Conservation (phyloP, 345 rosid species). For the Ceriops tagal region DNA sequence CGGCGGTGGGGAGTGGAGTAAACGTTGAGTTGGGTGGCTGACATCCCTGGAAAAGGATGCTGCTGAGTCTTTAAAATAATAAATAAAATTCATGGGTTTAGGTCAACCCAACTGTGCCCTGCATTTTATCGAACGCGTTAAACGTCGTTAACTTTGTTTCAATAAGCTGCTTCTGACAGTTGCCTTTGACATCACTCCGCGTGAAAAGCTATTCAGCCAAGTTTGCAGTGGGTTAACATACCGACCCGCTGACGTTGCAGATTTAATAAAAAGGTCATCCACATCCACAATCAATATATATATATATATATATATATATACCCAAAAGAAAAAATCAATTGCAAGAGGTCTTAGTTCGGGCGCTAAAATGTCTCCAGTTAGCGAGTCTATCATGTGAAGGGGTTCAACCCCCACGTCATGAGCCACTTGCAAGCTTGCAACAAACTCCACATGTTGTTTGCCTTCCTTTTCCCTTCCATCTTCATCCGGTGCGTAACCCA, state of each 20-base stretch:
- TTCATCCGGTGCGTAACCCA: not conserved
- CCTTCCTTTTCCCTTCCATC: not conserved
- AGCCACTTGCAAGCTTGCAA: not conserved
- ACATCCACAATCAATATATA: no score
- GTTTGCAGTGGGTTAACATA: not conserved
- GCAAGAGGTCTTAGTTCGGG: not conserved
- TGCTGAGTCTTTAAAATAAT: not conserved
- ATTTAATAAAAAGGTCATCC: no score
- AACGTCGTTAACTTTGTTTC: not conserved
- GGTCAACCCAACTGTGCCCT: not conserved
- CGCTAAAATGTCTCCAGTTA: constrained; percentile 6
- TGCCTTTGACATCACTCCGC: constrained; percentile 42
- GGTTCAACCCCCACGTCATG: not conserved
- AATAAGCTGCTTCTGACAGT: constrained; percentile 19
- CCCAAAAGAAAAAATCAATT: not conserved
- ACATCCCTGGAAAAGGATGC: not conserved
- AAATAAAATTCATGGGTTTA: constrained; percentile 3
- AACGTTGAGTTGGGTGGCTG: constrained; percentile 1
- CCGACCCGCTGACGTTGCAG: not conserved
- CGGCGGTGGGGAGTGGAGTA: not conserved
- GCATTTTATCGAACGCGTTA: not conserved
- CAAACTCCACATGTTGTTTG: not conserved
- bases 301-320: no score
- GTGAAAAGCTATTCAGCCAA: not conserved
- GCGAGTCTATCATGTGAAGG: not conserved